Percentiles rank a stretch among this genome's conserved stretches.
These are phyloP conservation scores for Teunomyces panamensis DNA, from an alignment of 805 yeast species.

Conservation along the genomic window DNA sequence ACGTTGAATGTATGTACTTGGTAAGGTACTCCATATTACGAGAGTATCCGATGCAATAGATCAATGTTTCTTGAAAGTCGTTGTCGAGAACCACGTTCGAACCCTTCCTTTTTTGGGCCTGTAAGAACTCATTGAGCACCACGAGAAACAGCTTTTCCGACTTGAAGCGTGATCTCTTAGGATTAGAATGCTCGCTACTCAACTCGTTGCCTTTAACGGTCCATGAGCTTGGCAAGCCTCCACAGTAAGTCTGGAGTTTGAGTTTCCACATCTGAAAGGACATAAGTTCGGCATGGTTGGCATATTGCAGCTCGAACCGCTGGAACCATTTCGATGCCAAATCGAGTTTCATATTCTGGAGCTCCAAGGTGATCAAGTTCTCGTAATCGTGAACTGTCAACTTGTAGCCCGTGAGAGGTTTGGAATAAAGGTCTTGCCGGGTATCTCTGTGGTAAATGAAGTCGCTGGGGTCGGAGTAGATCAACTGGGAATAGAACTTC, in stretches of 20 bases:
- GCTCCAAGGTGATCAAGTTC: conserved; percentile 35
- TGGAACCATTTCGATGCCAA: conserved; percentile 40
- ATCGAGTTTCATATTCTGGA: conserved; percentile 34
- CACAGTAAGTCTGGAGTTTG: conserved; percentile 28
- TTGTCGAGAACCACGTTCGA: conserved; percentile 14
- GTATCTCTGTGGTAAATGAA: conserved; percentile 19
- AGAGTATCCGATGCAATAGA: conserved; percentile 33
- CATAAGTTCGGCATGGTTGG: conserved; percentile 17
- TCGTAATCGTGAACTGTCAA: conserved; percentile 32
- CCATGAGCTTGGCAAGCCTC: conserved; percentile 36
- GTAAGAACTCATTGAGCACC: conserved; percentile 22
- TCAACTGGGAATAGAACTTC: conserved; percentile 20
- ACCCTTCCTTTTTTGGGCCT: conserved; percentile 7
- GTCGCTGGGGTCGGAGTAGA: conserved; percentile 14
- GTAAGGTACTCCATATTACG: conserved; percentile 18
- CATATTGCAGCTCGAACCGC: conserved; percentile 26
- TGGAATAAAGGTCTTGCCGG: conserved; percentile 15
- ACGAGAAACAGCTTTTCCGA: conserved; percentile 18
- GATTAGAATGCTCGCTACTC: conserved; percentile 12
- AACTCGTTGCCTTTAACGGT: conserved; percentile 18
- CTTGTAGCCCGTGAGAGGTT: conserved; percentile 11
- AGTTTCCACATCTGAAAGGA: conserved; percentile 35
- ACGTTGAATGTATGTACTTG: conserved; percentile 24
- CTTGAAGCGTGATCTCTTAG: conserved; percentile 18
- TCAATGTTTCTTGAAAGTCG: conserved; percentile 24